Evolutionary conservation across 164 flowering plant genomes (phyloP).

Genomic region (Tinospora cordifolia): DNA sequence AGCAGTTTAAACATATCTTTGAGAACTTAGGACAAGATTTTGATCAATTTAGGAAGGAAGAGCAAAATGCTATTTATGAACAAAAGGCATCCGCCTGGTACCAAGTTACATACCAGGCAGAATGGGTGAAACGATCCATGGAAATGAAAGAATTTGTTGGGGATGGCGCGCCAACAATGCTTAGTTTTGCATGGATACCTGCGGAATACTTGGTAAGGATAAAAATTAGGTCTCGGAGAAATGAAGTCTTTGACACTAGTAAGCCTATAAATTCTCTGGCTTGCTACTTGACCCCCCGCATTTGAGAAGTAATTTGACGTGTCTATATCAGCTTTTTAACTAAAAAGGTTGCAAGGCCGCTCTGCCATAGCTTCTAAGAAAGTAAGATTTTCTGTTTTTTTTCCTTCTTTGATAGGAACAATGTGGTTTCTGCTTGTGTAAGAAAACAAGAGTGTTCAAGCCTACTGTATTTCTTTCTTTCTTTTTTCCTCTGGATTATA

Average conservation of each 20-base stretch:
- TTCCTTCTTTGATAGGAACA: too few relatives aligned
- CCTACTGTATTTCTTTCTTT: too few relatives aligned
- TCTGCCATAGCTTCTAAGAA: conserved; percentile 39
- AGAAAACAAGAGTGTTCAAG: too few relatives aligned
- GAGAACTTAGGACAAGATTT: conserved; percentile 38
- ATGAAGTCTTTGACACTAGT: conserved; percentile 18
- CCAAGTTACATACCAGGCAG: conserved; percentile 75
- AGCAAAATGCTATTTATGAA: conserved; percentile 50
- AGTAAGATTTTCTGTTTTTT: too few relatives aligned
- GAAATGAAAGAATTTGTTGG: conserved; percentile 37
- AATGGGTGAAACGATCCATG: conserved; percentile 46
- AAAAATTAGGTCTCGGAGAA: conserved; percentile 41
- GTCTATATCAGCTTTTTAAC: not conserved
- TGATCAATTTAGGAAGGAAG: conserved; percentile 39
- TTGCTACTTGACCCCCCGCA: conserved; percentile 42
- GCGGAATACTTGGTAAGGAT: conserved; percentile 80
- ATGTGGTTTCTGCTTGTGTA: too few relatives aligned
- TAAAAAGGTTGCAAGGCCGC: conserved; percentile 39
- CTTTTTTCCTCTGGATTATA: too few relatives aligned
- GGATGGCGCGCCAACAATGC: conserved; percentile 23
- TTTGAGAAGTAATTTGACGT: conserved; percentile 23
- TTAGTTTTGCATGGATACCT: conserved; percentile 93
- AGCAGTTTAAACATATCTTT: conserved; percentile 57
- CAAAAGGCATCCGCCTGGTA: conserved; percentile 96
- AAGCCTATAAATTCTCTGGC: conserved; percentile 62